These are phyloP conservation scores for Macrocystidia cucumis DNA, from an alignment of 1,284 basidiomycete species.

Conservation along the genomic window DNA sequence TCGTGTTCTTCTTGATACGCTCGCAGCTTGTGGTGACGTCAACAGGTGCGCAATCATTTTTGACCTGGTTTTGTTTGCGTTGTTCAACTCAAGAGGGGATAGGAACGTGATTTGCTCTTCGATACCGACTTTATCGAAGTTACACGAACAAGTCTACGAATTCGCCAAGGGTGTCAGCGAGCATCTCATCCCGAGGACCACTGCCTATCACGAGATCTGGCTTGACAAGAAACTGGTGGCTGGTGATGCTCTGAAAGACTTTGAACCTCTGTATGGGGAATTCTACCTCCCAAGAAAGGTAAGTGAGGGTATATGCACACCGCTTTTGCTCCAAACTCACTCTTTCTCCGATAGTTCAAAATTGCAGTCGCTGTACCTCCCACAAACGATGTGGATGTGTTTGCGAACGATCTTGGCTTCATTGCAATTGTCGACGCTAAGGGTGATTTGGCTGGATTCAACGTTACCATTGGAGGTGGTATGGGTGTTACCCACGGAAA, in stretches of 20 bases:
- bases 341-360: conserved; percentile 71
- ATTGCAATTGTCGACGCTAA: conserved; percentile 81
- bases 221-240: conserved; percentile 93
- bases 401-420: conserved; percentile 93
- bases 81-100: conserved; percentile 9
- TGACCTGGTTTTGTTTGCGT: conserved; percentile 3
- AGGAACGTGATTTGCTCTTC: conserved; percentile 93
- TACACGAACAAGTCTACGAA: conserved; percentile 82
- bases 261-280: conserved; percentile 94
- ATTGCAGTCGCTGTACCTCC: conserved; percentile 95
- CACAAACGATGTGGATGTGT: conserved; percentile 94
- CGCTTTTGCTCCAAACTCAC: conserved; percentile 4
- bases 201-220: conserved; percentile 99
- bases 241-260: conserved; percentile 87
- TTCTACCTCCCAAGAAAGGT: conserved; percentile 96
- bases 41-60: conserved; percentile 53
- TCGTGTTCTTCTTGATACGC: conserved; percentile 85
- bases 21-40: conserved; percentile 98
- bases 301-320: conserved; percentile 10
- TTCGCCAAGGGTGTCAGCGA: conserved; percentile 86
- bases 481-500: conserved; percentile 99
- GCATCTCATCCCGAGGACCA: conserved; percentile 85
- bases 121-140: conserved; percentile 79
- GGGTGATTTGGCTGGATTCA: conserved; percentile 80
- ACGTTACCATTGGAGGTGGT: conserved; percentile 88